Evolutionary conservation across 129 eudicot genomes (phyloP).

Genomic region (Cynara cardunculus): DNA sequence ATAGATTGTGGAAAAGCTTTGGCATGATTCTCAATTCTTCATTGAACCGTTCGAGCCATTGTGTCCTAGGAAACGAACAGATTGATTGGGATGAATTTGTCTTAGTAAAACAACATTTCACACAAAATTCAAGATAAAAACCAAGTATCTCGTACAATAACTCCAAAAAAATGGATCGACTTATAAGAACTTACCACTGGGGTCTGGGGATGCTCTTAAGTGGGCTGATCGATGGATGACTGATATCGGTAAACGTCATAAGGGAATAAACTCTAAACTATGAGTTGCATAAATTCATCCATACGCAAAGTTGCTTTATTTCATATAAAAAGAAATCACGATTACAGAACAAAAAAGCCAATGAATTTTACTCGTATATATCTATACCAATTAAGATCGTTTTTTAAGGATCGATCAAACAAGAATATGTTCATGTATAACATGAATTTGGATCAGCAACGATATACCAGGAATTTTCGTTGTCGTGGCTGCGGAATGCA

Average conservation of each 20-base stretch:
- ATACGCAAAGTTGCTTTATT: background rate
- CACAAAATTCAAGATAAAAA: background rate
- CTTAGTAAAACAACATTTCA: too few relatives aligned
- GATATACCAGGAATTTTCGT: slow-evolving; percentile 5
- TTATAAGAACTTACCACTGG: background rate
- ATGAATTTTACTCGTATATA: background rate
- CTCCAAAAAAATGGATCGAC: background rate
- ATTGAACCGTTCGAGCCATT: background rate
- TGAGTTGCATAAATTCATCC: background rate
- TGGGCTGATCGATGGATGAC: background rate
- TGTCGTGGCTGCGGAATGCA: slow-evolving; percentile 19
- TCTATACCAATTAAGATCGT: background rate
- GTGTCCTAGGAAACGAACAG: background rate
- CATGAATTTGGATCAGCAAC: background rate
- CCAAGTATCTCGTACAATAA: background rate
- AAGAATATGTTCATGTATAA: too few relatives aligned
- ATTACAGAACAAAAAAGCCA: background rate
- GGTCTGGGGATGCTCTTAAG: background rate
- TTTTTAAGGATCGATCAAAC: background rate
- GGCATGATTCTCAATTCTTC: background rate
- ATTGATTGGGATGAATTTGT: background rate
- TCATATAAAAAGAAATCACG: background rate
- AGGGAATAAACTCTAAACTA: background rate
- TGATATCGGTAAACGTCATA: too few relatives aligned
- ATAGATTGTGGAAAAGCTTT: background rate